Evolutionary conservation across 495 filamentous ascomycete species (phyloP).

Genomic region (Thozetella sp.): DNA sequence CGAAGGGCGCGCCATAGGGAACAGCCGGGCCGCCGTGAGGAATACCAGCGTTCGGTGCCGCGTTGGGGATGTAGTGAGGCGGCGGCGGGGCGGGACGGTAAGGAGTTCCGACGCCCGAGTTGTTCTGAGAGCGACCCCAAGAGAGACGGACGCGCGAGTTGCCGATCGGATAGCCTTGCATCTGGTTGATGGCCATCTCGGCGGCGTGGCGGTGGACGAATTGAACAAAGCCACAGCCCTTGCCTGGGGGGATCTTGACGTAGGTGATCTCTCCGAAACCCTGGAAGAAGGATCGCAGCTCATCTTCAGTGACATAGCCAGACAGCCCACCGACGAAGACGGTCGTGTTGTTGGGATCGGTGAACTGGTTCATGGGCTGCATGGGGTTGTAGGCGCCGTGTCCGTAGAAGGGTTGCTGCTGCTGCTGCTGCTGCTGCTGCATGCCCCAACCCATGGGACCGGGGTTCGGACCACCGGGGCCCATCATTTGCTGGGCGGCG

Average conservation of each 20-base stretch:
- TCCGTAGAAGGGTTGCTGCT: slow-evolving; percentile 34
- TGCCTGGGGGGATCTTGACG: slow-evolving; percentile 99
- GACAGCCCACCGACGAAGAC: slow-evolving; percentile 98
- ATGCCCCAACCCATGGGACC: slow-evolving; percentile 38
- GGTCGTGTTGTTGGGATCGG: slow-evolving; percentile 99
- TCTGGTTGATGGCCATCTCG: slow-evolving; percentile 99
- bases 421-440: no score
- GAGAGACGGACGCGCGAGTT: slow-evolving; percentile 97
- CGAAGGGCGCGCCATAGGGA: slow-evolving; percentile 18
- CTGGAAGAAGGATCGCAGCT: slow-evolving; percentile 99
- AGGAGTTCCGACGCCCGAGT: slow-evolving; percentile 96
- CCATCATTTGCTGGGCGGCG: slow-evolving; percentile 33
- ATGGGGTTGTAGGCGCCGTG: slow-evolving; percentile 42
- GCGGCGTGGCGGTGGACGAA: slow-evolving; percentile 99
- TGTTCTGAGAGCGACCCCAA: slow-evolving; percentile 99
- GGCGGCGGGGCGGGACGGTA: slow-evolving; percentile 96
- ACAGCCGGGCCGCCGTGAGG: slow-evolving; percentile 25
- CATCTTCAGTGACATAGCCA: slow-evolving; percentile 98
- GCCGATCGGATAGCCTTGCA: slow-evolving; percentile 99
- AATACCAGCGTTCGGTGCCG: neutral
- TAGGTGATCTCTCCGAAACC: slow-evolving; percentile 99
- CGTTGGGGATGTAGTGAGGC: slow-evolving; percentile 59
- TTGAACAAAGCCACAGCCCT: slow-evolving; percentile 98
- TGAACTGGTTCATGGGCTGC: slow-evolving; percentile 99
- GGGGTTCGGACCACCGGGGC: slow-evolving; percentile 32